These are phyloP conservation scores for Aplosporella prunicola DNA, from an alignment of 2,329 filamentous ascomycete species.

Conservation along the genomic window DNA sequence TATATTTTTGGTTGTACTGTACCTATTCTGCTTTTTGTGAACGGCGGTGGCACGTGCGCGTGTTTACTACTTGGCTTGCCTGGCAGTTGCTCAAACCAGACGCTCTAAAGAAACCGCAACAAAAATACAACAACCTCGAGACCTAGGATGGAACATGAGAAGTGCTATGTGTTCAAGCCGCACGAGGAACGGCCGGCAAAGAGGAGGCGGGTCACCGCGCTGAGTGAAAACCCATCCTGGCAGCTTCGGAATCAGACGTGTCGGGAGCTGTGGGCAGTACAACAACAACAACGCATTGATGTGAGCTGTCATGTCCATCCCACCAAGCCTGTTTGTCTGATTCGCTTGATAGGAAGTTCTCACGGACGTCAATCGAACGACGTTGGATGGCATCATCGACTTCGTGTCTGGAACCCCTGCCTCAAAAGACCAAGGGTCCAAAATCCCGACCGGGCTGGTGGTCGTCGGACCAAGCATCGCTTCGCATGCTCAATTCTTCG, in stretches of 20 bases:
- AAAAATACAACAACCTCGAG: background rate
- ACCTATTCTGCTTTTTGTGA: no score
- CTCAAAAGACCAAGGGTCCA: constrained; percentile 25
- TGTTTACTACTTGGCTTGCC: no score
- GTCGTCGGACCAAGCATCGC: constrained; percentile 71
- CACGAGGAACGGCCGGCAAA: constrained; percentile 30
- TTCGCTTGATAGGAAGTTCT: constrained; percentile 25
- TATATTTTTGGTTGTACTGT: no score
- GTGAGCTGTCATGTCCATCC: constrained; percentile 26
- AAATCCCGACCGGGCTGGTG: constrained; percentile 61
- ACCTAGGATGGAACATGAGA: constrained; percentile 37
- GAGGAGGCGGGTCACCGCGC: constrained; percentile 27
- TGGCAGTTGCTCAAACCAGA: no score
- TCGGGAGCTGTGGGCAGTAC: constrained; percentile 52
- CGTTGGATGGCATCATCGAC: constrained; percentile 26
- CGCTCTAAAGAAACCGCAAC: no score
- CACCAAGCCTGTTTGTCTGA: background rate
- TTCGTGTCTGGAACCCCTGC: constrained; percentile 29
- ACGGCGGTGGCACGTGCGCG: constrained; percentile 8
- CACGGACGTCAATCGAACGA: constrained; percentile 30
- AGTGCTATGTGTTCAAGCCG: constrained; percentile 38
- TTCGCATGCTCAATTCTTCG: constrained; percentile 64
- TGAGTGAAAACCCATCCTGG: constrained; percentile 26
- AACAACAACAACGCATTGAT: constrained; percentile 57
- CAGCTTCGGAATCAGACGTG: constrained; percentile 51